Evolutionary conservation across 2,329 filamentous ascomycete species (phyloP), one percentile per base, ranked within the genome.

Genomic region (Chrysoporthe cubensis): DNA sequence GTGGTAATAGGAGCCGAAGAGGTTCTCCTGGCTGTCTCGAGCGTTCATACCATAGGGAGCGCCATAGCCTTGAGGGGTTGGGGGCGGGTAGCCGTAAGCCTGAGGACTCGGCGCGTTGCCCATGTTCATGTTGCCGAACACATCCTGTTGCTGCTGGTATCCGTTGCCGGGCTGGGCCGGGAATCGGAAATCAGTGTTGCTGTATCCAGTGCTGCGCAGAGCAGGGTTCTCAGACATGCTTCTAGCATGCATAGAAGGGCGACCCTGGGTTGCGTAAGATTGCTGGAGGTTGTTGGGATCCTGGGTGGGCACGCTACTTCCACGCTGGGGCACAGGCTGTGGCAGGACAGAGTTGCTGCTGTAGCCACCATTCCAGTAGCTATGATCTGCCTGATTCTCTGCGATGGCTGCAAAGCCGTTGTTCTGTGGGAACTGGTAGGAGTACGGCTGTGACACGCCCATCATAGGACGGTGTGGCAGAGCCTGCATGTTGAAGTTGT

Each of bases 341-440:
- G 68, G 66, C 34, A 71, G 58, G 62, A 72, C 65, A 21, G 67
- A 73, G 73, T 13, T 72, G 69, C 18, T 67, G 40, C n/a, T 64
- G 42, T 62, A 57, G 8, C 66, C 65, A 7, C 69, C 70, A 34
- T 64, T 69, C 62, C 72, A 76, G 63, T 74, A 76, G 18, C 71
- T 70, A 16, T 76, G 74, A 62, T 77, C 74, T 2, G 73, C 71
- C 8, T 74, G 73, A 59, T 73, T 73, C 71, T 80, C 78, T 44
- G 76, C 77, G 65, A 78, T 79, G 52, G 76, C 73, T 7, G 71
- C 71, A 64, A 78, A 79, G 18, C 73, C 74, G 4, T 66, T 68
- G 42, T 52, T 62, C 18, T 50, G 52, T 7, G 40, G 40, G 50
- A 63, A 58, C 3, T 65, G 59, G 26, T 66, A 63, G 9, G 58